phyloP scores from a whole-genome alignment of 306 rosid species.

The Trifolium repens region DNA sequence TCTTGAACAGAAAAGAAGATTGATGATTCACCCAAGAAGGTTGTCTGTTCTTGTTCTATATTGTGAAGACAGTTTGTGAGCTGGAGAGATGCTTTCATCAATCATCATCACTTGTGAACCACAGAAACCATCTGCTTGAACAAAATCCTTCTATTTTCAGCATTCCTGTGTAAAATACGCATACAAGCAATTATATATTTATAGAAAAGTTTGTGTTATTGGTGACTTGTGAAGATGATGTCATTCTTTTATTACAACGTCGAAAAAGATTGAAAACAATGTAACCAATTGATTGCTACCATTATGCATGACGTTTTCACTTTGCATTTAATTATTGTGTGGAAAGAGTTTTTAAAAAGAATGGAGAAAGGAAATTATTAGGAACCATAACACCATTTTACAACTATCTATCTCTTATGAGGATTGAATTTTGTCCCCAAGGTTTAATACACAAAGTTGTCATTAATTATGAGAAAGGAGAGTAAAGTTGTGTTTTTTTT shows the following conservation, averaged over 20 bases:
- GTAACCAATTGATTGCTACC: slow-evolving; percentile 49
- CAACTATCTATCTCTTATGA: no score
- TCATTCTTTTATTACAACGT: slow-evolving; percentile 53
- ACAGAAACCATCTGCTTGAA: slow-evolving; percentile 50
- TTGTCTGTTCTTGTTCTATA: slow-evolving; percentile 86
- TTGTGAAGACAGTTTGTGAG: slow-evolving; percentile 59
- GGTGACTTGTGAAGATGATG: slow-evolving; percentile 47
- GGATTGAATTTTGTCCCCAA: no score
- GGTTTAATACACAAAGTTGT: no score
- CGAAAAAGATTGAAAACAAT: slow-evolving; percentile 44
- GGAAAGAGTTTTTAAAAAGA: no score
- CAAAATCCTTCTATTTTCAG: slow-evolving; percentile 50
- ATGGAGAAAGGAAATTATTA: no score
- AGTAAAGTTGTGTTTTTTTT: no score
- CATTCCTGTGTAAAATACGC: slow-evolving; percentile 56
- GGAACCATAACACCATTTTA: no score
- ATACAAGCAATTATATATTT: slow-evolving; percentile 54
- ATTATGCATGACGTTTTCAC: slow-evolving; percentile 40
- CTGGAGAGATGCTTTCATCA: slow-evolving; percentile 43
- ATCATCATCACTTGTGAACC: slow-evolving; percentile 38
- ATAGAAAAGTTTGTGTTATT: slow-evolving; percentile 60
- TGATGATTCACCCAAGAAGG: slow-evolving; percentile 84
- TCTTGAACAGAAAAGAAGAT: slow-evolving; percentile 79
- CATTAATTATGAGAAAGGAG: no score
- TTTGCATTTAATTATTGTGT: neutral